Evolutionary conservation across 2,329 filamentous ascomycete species (phyloP).

Genomic region (Cordyceps pruinosa): DNA sequence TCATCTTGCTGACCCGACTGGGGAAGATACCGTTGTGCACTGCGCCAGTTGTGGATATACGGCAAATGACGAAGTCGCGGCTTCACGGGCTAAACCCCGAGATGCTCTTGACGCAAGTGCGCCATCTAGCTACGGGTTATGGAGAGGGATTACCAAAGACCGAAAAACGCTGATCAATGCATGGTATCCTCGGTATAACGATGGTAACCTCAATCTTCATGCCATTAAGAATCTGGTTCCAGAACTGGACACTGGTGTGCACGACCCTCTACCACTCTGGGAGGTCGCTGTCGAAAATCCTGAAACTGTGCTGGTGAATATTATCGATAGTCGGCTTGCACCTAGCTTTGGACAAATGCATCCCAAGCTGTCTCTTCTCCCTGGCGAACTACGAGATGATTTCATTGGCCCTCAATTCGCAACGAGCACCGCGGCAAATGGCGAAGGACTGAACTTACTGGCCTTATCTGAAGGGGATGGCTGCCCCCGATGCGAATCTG

Average conservation of each 20-base stretch:
- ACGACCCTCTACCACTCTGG: conserved; percentile 52
- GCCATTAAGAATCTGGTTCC: conserved; percentile 61
- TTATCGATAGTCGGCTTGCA: conserved; percentile 28
- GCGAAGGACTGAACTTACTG: conserved; percentile 51
- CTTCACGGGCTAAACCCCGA: conserved; percentile 20
- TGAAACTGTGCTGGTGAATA: conserved; percentile 24
- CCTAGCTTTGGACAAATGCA: conserved; percentile 20
- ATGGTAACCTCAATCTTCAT: conserved; percentile 38
- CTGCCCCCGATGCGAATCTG: conserved; percentile 64
- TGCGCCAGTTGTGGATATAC: conserved; percentile 69
- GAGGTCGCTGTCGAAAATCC: background rate
- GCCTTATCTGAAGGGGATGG: conserved; percentile 59
- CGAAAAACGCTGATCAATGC: conserved; percentile 61
- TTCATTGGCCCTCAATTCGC: conserved; percentile 3
- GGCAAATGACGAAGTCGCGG: conserved; percentile 81
- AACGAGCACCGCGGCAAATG: conserved; percentile 21
- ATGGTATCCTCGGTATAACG: conserved; percentile 48
- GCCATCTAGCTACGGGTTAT: conserved; percentile 32
- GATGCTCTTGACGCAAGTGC: background rate
- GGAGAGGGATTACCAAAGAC: conserved; percentile 62
- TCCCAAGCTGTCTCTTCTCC: conserved; percentile 21
- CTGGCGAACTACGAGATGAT: conserved; percentile 11
- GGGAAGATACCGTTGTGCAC: conserved; percentile 77
- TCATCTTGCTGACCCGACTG: conserved; percentile 70
- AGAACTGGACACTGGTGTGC: conserved; percentile 64